These are phyloP conservation scores for Periconia macrospinosa DNA, from an alignment of 2,329 filamentous ascomycete species.

Conservation along the genomic window DNA sequence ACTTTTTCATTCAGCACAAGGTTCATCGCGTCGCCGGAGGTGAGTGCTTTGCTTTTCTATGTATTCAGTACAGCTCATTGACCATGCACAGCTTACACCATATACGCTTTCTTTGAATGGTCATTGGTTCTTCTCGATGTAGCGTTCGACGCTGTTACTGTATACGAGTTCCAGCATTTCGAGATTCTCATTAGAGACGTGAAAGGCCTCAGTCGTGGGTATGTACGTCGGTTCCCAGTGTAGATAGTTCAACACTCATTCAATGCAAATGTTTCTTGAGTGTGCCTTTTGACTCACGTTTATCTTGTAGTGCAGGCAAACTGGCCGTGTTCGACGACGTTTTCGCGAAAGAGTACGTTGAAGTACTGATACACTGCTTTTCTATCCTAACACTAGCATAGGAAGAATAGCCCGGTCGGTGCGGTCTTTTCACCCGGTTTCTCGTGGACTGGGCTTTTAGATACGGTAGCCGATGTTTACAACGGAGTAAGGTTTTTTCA, in stretches of 20 bases:
- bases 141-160: constrained; percentile 92
- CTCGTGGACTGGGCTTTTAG: constrained; percentile 72
- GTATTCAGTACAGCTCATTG: constrained; percentile 17
- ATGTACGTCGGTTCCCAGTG: constrained; percentile 93
- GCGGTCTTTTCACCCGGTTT: constrained; percentile 73
- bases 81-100: constrained; percentile 77
- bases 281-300: constrained; percentile 13
- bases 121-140: constrained; percentile 92
- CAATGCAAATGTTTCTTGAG: constrained; percentile 43
- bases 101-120: constrained; percentile 98
- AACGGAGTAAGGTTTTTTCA: constrained; percentile 68
- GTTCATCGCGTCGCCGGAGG: constrained; percentile 91
- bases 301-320: constrained; percentile 50
- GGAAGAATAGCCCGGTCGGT: constrained; percentile 73
- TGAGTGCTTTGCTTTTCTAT: constrained; percentile 51
- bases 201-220: constrained; percentile 93
- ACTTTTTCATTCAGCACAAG: constrained; percentile 99
- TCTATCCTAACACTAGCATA: constrained; percentile 44
- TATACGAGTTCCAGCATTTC: constrained; percentile 85
- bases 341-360: constrained; percentile 73
- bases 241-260: constrained; percentile 61
- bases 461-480: constrained; percentile 86
- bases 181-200: constrained; percentile 87
- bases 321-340: constrained; percentile 47
- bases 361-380: not conserved